A percentile compares a stretch with the other conserved stretches of the same genome.
Conservation (phyloP, 2,329 filamentous ascomycete genomes). For the Fusarium redolens region DNA sequence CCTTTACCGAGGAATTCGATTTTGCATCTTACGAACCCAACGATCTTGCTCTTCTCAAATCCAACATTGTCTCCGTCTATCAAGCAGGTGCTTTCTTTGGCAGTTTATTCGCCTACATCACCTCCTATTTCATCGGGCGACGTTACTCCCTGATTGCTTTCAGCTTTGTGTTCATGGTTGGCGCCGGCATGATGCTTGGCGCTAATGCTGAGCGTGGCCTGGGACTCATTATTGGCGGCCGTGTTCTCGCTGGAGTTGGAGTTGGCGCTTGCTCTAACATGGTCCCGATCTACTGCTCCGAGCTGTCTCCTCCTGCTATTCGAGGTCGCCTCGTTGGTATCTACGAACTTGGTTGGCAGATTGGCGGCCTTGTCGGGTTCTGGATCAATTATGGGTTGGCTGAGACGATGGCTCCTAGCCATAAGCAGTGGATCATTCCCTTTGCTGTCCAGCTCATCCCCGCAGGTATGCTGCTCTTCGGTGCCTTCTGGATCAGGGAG, state of each 20-base stretch:
- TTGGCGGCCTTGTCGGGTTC: constrained; percentile 72
- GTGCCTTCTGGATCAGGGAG: constrained; percentile 69
- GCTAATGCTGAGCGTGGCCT: constrained; percentile 70
- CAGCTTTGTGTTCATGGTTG: constrained; percentile 72
- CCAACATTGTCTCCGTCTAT: constrained; percentile 84
- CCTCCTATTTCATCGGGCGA: constrained; percentile 75
- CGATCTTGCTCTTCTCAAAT: constrained; percentile 68
- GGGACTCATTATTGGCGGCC: constrained; percentile 69
- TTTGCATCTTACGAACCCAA: constrained; percentile 62
- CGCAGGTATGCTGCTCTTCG: constrained; percentile 69
- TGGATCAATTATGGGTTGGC: constrained; percentile 74
- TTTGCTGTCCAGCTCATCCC: constrained; percentile 76
- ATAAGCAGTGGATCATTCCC: constrained; percentile 67
- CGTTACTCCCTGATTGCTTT: constrained; percentile 72
- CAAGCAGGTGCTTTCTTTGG: constrained; percentile 89
- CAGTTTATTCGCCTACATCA: constrained; percentile 73
- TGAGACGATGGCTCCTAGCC: constrained; percentile 56
- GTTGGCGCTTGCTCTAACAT: constrained; percentile 72
- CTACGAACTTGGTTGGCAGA: constrained; percentile 74
- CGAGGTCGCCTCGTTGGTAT: constrained; percentile 73
- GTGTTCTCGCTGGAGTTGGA: constrained; percentile 72
- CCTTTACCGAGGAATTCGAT: constrained; percentile 76
- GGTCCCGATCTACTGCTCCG: constrained; percentile 71
- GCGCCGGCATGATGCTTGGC: constrained; percentile 78
- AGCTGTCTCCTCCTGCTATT: constrained; percentile 70